Evolutionary conservation across 2,329 filamentous ascomycete genomes (phyloP).

Genomic region (Pseudocercospora vitis): DNA sequence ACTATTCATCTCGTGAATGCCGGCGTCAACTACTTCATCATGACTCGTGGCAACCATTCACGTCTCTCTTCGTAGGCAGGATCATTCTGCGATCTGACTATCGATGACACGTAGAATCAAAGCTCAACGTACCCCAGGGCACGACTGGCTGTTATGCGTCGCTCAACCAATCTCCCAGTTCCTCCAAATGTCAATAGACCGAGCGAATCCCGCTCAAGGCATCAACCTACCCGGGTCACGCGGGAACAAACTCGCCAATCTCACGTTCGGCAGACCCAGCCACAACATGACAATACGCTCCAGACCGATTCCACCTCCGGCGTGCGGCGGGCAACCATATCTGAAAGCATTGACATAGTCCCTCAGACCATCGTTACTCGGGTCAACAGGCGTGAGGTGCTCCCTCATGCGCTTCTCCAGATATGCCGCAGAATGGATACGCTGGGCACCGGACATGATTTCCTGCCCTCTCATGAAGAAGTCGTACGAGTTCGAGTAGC

Average conservation of each 20-base stretch:
- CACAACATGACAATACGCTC: conserved; percentile 68
- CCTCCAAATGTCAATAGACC: too few species aligned
- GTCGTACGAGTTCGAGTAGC: conserved; percentile 64
- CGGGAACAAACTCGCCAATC: conserved; percentile 63
- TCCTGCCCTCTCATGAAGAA: conserved; percentile 72
- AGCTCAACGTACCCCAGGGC: too few species aligned
- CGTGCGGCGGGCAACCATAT: conserved; percentile 65
- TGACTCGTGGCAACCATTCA: too few species aligned
- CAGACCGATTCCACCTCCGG: conserved; percentile 64
- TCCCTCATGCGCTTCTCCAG: conserved; percentile 59
- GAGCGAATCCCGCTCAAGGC: conserved; percentile 34
- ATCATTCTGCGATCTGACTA: too few species aligned
- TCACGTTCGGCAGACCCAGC: conserved; percentile 63
- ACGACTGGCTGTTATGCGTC: too few species aligned
- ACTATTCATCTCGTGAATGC: too few species aligned
- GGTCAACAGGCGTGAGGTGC: conserved; percentile 58
- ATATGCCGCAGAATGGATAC: conserved; percentile 62
- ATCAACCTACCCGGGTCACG: conserved; percentile 60
- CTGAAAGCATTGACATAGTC: conserved; percentile 65
- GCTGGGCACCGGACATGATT: conserved; percentile 67
- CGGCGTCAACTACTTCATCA: too few species aligned
- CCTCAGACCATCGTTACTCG: conserved; percentile 58
- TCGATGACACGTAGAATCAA: too few species aligned
- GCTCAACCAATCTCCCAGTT: too few species aligned
- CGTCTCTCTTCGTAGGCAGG: too few species aligned